phyloP scores from a whole-genome alignment of 345 rosid genomes.

The Bruguiera sexangula region DNA sequence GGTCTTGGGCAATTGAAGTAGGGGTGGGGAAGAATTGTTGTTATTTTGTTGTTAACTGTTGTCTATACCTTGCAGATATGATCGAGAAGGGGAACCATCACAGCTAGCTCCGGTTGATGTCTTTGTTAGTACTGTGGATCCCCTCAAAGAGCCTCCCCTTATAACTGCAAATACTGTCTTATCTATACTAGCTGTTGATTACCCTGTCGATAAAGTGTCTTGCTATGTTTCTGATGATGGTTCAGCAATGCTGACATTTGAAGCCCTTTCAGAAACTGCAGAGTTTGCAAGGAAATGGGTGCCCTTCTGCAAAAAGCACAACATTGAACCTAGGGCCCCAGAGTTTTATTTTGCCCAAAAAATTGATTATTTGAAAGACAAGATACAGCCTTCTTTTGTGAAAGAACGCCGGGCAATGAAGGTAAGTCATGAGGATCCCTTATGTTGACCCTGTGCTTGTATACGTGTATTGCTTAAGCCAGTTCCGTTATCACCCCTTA shows the following conservation, averaged over 20 bases:
- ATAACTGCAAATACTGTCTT: constrained; percentile 96
- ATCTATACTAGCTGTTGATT: constrained; percentile 96
- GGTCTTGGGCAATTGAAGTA: not conserved
- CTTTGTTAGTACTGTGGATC: constrained; percentile 99
- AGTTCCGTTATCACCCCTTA: not conserved
- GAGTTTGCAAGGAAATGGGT: constrained; percentile 99
- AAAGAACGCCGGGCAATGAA: constrained; percentile 98
- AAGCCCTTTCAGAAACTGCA: constrained; percentile 96
- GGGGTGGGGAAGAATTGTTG: not conserved
- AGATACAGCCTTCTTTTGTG: constrained; percentile 96
- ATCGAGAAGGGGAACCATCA: constrained; percentile 97
- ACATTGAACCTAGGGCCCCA: constrained; percentile 96
- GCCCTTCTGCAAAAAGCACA: constrained; percentile 98
- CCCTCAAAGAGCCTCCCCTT: constrained; percentile 97
- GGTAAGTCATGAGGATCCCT: constrained; percentile 41
- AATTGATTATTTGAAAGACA: constrained; percentile 97
- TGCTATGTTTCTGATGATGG: constrained; percentile 99
- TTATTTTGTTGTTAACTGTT: constrained; percentile 1
- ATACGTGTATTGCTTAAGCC: not conserved
- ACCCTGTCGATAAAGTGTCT: constrained; percentile 98
- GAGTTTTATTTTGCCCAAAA: constrained; percentile 98
- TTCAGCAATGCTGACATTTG: constrained; percentile 98
- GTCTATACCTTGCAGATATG: constrained; percentile 55
- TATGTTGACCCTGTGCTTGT: not conserved
- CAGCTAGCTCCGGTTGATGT: constrained; percentile 91